phyloP scores from a whole-genome alignment of 2,329 filamentous ascomycete genomes.

The Penicillium sp. region DNA sequence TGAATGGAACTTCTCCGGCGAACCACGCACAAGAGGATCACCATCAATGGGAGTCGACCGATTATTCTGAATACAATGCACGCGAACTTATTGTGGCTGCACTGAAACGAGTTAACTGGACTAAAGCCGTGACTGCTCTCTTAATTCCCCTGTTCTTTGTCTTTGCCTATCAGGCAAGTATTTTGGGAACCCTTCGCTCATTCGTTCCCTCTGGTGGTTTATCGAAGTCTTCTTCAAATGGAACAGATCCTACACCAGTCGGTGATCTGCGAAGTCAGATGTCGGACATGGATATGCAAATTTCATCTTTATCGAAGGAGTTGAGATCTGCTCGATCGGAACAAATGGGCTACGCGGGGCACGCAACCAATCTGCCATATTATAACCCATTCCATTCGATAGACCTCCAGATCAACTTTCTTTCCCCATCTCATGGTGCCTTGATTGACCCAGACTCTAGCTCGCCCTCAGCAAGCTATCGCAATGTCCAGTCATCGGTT shows the following conservation, averaged over 20 bases:
- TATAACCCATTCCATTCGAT: not conserved
- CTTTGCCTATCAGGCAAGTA: conserved; percentile 4
- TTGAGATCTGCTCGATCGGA: conserved; percentile 30
- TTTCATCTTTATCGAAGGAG: conserved; percentile 38
- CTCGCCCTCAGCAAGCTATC: conserved; percentile 57
- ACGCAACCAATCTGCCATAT: not conserved
- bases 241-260: conserved; percentile 29
- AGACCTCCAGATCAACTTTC: conserved; percentile 69
- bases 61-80: not conserved
- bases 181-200: conserved; percentile 22
- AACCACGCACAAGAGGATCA: not conserved
- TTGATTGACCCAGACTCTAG: conserved; percentile 63
- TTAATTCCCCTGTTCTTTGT: conserved; percentile 19
- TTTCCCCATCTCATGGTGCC: conserved; percentile 69
- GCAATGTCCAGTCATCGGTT: conserved; percentile 17
- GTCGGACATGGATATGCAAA: conserved; percentile 31
- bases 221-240: conserved; percentile 25
- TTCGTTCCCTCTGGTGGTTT: conserved; percentile 9
- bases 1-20: not conserved
- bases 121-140: conserved; percentile 6
- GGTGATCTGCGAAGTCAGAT: conserved; percentile 32
- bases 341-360: not conserved
- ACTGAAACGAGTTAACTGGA: conserved; percentile 14
- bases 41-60: not conserved
- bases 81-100: not conserved